phyloP scores from a whole-genome alignment of 1,139 yeast genomes.

The Pichia sp. region DNA sequence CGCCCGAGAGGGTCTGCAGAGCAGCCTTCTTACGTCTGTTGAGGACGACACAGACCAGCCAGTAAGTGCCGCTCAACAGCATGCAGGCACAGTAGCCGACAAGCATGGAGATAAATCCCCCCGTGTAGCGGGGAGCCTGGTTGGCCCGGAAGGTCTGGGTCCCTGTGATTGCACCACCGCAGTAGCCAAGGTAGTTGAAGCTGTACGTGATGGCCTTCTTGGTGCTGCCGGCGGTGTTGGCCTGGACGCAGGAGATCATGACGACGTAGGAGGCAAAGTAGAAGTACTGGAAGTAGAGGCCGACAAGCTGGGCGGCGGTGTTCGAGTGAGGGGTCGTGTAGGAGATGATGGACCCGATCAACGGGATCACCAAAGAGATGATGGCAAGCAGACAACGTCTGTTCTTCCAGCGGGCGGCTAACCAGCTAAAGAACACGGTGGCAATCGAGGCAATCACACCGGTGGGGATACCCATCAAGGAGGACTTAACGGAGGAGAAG shows the following conservation, averaged over 20 bases:
- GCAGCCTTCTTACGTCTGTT: constrained; percentile 18
- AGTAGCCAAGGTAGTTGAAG: constrained; percentile 43
- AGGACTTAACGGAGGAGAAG: constrained; percentile 36
- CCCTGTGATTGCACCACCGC: constrained; percentile 65
- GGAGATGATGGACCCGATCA: constrained; percentile 5
- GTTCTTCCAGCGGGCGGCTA: constrained; percentile 2
- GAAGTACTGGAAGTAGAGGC: constrained; percentile 5
- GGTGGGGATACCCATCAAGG: constrained; percentile 42
- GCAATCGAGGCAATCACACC: constrained; percentile 37
- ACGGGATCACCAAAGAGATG: constrained; percentile 3
- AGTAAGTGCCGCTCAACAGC: constrained; percentile 29
- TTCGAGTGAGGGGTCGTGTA: constrained; percentile 1
- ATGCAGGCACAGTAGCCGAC: constrained; percentile 35
- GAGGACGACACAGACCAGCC: constrained; percentile 30
- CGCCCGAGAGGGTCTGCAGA: background rate
- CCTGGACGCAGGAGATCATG: constrained; percentile 9
- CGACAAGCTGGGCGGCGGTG: constrained; percentile 6
- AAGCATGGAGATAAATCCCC: constrained; percentile 34
- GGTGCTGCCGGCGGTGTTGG: constrained; percentile 5
- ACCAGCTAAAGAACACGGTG: constrained; percentile 4
- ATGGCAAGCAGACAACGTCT: constrained; percentile 5
- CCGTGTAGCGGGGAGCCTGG: constrained; percentile 22
- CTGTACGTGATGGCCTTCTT: constrained; percentile 26
- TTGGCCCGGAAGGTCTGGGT: constrained; percentile 54
- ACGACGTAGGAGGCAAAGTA: constrained; percentile 7